phyloP scores from a whole-genome alignment of 176 grass and related monocot species.

The Cenchrus purpureus region DNA sequence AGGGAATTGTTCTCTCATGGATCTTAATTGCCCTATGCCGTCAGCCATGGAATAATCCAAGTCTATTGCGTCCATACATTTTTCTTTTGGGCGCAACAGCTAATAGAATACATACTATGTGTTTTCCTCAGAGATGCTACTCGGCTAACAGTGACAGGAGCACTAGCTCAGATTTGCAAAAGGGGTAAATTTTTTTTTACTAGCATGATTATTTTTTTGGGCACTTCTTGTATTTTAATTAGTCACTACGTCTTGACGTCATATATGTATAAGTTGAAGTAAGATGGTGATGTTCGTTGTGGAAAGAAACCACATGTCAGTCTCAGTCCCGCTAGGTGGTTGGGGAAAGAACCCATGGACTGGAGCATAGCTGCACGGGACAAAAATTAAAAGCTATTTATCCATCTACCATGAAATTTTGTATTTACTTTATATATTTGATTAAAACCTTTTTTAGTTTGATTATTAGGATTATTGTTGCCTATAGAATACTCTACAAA shows the following conservation, averaged over 20 bases:
- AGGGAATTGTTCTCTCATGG: constrained; percentile 24
- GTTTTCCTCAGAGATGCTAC: constrained; percentile 21
- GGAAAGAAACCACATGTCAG: neutral
- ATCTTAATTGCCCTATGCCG: neutral
- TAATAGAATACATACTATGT: neutral
- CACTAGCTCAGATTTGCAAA: constrained; percentile 11
- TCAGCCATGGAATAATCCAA: constrained; percentile 36
- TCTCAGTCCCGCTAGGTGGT: neutral
- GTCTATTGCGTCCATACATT: constrained; percentile 25
- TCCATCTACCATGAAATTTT: neutral
- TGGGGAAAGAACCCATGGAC: neutral
- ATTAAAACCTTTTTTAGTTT: neutral
- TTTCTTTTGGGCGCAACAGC: constrained; percentile 33
- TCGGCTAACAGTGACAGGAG: constrained; percentile 23
- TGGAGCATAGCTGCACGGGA: neutral
- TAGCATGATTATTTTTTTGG: neutral
- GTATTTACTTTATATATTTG: neutral
- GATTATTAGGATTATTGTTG: too few relatives aligned
- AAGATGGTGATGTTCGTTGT: neutral
- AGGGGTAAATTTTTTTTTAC: too few relatives aligned
- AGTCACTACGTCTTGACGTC: neutral
- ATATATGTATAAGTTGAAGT: neutral
- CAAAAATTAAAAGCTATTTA: neutral
- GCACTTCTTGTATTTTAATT: neutral
- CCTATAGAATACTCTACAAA: too few relatives aligned